Conservation (phyloP, 352 stramenopile genomes). For the Globisporangium cylindrosporum region DNA sequence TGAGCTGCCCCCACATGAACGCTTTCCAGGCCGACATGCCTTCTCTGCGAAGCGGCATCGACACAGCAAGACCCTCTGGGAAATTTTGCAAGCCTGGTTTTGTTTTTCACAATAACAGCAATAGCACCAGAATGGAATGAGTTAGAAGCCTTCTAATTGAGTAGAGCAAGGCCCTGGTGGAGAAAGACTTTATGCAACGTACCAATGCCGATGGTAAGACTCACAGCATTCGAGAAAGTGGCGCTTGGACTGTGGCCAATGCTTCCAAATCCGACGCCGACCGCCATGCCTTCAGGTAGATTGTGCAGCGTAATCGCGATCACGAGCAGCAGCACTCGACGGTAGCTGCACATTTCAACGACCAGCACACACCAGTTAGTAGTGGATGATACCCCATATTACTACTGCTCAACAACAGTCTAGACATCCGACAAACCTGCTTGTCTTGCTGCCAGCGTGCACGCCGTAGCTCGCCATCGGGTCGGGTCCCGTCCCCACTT, state of each 20-base stretch:
- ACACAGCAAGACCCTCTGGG: constrained; percentile 86
- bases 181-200: background rate
- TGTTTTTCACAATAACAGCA: background rate
- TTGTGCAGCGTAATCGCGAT: constrained; percentile 91
- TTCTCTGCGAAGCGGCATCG: constrained; percentile 82
- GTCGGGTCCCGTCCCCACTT: constrained; percentile 17
- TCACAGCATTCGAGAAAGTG: constrained; percentile 80
- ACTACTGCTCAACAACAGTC: background rate
- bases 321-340: constrained; percentile 81
- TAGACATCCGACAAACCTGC: background rate
- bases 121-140: background rate
- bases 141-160: too few species aligned
- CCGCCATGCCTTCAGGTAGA: constrained; percentile 87
- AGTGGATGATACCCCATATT: background rate
- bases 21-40: constrained; percentile 79
- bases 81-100: constrained; percentile 83
- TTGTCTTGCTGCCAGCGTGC: constrained; percentile 13
- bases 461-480: constrained; percentile 33
- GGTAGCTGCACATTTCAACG: constrained; percentile 37
- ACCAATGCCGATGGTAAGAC: constrained; percentile 85
- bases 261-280: constrained; percentile 89
- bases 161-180: too few species aligned
- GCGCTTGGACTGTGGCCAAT: constrained; percentile 63
- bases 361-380: background rate
- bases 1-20: constrained; percentile 91